Evolutionary conservation across 148 eudicot species (phyloP), one percentile per base, ranked within the genome.

Genomic region (Fagopyrum tataricum): DNA sequence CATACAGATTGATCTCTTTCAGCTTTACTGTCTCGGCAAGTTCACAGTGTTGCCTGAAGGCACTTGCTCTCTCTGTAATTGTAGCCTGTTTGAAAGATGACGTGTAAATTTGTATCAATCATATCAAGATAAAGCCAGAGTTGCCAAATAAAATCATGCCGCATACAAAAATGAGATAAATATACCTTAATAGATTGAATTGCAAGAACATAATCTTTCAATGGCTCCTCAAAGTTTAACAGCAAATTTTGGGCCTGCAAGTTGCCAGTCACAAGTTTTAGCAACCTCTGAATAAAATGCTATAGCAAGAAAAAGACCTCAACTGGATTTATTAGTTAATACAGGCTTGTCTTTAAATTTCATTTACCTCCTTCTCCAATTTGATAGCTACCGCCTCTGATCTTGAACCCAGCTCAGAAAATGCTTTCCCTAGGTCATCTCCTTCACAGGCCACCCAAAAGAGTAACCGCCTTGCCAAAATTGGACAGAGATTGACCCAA

Each of bases 211-310:
- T 90, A 95, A 80, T 91, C 97, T 80, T 95, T 95, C 82, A 95
- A 78, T 39, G 98, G 98, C 80, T 95, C 98, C 87, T 91, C 98
- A 77, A 95, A 95, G 75, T 88, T 90, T 97, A 95, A 91, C 76
- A 94, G 73, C 70, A 94, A 85, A 82, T 91, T 80, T 71, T 94
- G 87, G 17, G 98, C 97, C 98, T 94, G 79, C 81, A 84, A 4
- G 24, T 70, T 48, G 66, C 66, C 66, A 24, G 39, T 59, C 26
- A 37, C 23, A 59, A 2, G 23, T 10, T 55, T 55, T 59, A 59
- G 66, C 66, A 7, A 59, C 9, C 61, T 55, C 13, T 55, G 61
- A 55, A 21, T 11, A 55, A 21, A 55, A 21, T 55, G 61, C 61
- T 18, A 55, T 20, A 55, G 66, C 62, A n/a, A 67, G 67, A 20